These are phyloP conservation scores for Moricandia arvensis DNA, from an alignment of 345 rosid genomes.

Conservation along the genomic window DNA sequence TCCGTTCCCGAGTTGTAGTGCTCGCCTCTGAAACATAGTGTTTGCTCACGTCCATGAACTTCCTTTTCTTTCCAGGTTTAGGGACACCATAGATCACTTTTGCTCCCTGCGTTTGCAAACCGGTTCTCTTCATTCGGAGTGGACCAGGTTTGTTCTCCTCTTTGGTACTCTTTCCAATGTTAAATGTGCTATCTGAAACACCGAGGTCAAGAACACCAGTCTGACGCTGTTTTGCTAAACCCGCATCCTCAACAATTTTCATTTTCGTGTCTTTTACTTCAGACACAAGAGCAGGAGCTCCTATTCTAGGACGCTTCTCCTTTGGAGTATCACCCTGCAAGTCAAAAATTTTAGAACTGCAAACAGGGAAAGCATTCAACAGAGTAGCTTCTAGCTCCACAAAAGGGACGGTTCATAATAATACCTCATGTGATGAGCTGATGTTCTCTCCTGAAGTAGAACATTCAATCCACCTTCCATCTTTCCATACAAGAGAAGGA, in stretches of 20 bases:
- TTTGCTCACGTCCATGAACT: too few species aligned
- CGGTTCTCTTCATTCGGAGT: slow-evolving; percentile 63
- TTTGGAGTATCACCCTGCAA: slow-evolving; percentile 68
- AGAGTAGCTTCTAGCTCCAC: slow-evolving; percentile 15
- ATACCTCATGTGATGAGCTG: slow-evolving; percentile 55
- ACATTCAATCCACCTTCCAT: slow-evolving; percentile 72
- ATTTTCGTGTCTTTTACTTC: slow-evolving; percentile 52
- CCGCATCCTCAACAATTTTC: slow-evolving; percentile 8
- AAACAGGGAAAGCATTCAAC: slow-evolving; percentile 5
- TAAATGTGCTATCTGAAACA: slow-evolving; percentile 58
- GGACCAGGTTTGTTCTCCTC: slow-evolving; percentile 34
- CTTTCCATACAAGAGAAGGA: slow-evolving; percentile 82
- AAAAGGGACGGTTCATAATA: background rate
- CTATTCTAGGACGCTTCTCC: slow-evolving; percentile 36
- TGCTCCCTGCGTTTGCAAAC: slow-evolving; percentile 73
- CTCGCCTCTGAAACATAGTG: too few species aligned
- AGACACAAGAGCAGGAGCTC: slow-evolving; percentile 42
- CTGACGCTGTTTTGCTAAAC: slow-evolving; percentile 47
- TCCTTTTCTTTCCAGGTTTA: too few species aligned
- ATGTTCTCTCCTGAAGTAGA: slow-evolving; percentile 22
- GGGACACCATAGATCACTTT: too few species aligned
- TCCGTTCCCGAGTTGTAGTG: too few species aligned
- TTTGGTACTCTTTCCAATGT: slow-evolving; percentile 56
- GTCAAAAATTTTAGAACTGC: slow-evolving; percentile 11
- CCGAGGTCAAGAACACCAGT: slow-evolving; percentile 52